These are phyloP conservation scores for Chloranthus sessilifolius DNA, from an alignment of 164 flowering plant species.

Conservation along the genomic window DNA sequence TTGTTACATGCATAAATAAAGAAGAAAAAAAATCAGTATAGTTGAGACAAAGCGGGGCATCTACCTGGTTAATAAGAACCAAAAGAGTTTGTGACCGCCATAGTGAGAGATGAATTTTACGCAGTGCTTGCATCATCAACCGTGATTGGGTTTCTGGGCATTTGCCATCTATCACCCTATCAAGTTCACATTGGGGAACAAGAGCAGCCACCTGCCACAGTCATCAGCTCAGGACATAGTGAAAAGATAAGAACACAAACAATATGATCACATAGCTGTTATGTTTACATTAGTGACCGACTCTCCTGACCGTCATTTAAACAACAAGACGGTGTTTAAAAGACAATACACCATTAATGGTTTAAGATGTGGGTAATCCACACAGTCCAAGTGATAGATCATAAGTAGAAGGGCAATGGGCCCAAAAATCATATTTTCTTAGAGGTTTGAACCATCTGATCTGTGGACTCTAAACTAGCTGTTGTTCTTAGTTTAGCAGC, in stretches of 20 bases:
- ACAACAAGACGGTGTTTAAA: no score
- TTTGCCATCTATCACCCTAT: slow-evolving; percentile 23
- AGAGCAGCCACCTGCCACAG: slow-evolving; percentile 83
- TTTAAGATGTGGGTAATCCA: no score
- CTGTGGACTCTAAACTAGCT: no score
- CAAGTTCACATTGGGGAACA: slow-evolving; percentile 70
- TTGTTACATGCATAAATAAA: background rate
- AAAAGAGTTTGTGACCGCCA: slow-evolving; percentile 60
- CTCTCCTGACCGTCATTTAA: no score
- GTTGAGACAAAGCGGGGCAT: background rate
- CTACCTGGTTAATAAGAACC: slow-evolving; percentile 78
- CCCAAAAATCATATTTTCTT: no score
- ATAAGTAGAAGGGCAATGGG: no score
- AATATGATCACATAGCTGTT: no score
- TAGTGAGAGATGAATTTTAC: slow-evolving; percentile 59
- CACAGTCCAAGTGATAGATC: no score
- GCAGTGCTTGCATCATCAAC: slow-evolving; percentile 70
- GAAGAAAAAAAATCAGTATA: background rate
- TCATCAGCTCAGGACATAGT: slow-evolving; percentile 2
- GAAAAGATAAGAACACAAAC: background rate
- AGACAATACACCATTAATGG: no score
- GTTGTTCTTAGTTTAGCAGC: no score
- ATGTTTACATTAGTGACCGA: no score
- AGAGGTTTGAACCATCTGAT: no score
- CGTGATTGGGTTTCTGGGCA: slow-evolving; percentile 36